Percentiles rank a stretch among this genome's conserved stretches.
Conservation (phyloP, 352 stramenopile species). For the Paralagenidium karlingii region DNA sequence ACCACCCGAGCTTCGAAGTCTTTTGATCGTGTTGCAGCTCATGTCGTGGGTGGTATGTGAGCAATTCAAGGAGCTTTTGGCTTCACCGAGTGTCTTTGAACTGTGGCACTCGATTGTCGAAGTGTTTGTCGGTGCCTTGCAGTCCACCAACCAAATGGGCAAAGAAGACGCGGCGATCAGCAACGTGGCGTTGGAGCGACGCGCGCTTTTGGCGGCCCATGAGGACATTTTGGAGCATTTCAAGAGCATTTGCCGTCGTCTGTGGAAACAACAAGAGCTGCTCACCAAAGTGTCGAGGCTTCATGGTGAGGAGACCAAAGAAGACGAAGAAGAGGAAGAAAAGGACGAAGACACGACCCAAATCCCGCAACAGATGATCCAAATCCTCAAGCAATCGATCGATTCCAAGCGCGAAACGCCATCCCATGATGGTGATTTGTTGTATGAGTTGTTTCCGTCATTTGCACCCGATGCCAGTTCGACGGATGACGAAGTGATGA, state of each 20-base stretch:
- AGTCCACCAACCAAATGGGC: slow-evolving; percentile 25
- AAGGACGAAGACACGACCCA: too few species aligned
- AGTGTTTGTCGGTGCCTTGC: slow-evolving; percentile 35
- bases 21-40: slow-evolving; percentile 45
- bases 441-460: too few species aligned
- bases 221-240: slow-evolving; percentile 66
- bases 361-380: too few species aligned
- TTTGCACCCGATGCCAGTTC: too few species aligned
- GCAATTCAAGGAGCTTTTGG: slow-evolving; percentile 32
- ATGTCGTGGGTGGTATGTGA: slow-evolving; percentile 49
- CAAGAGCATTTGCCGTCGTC: slow-evolving; percentile 38
- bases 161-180: slow-evolving; percentile 6
- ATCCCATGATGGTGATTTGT: too few species aligned
- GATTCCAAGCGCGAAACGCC: too few species aligned
- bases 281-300: too few species aligned
- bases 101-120: slow-evolving; percentile 47
- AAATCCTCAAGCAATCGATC: too few species aligned
- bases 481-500: too few species aligned
- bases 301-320: too few species aligned
- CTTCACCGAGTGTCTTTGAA: slow-evolving; percentile 18
- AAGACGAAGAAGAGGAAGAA: too few species aligned
- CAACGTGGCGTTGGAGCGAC: slow-evolving; percentile 39
- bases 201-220: slow-evolving; percentile 42
- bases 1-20: slow-evolving; percentile 43
- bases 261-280: too few species aligned